phyloP scores from a whole-genome alignment of 495 filamentous ascomycete species.

The Hypoxylon perforatum region DNA sequence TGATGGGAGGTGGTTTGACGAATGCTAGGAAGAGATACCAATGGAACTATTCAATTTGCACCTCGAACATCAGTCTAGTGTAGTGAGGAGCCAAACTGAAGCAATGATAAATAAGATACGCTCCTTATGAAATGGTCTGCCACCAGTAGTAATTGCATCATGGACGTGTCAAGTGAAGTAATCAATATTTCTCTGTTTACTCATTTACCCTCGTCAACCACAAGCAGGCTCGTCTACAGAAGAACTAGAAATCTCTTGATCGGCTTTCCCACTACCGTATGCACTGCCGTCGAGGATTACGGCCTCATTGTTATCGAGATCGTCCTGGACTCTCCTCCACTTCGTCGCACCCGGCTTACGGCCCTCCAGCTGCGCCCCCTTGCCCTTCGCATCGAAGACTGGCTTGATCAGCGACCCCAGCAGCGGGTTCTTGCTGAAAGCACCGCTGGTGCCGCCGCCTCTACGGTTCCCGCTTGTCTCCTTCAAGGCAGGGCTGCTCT shows the following conservation, averaged over 20 bases:
- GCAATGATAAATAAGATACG: slow-evolving; percentile 15
- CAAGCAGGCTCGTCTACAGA: slow-evolving; percentile 53
- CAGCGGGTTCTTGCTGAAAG: slow-evolving; percentile 87
- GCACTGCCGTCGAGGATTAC: slow-evolving; percentile 89
- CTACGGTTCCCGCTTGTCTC: slow-evolving; percentile 44
- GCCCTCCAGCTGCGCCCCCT: slow-evolving; percentile 51
- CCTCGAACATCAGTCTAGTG: background rate
- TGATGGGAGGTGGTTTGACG: slow-evolving; percentile 13
- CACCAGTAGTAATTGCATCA: background rate
- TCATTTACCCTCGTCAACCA: slow-evolving; percentile 3
- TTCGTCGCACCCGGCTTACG: slow-evolving; percentile 60
- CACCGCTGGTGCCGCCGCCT: slow-evolving; percentile 57
- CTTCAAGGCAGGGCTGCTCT: slow-evolving; percentile 12
- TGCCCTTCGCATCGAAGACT: slow-evolving; percentile 70
- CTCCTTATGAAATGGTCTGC: slow-evolving; percentile 7
- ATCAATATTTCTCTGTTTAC: background rate
- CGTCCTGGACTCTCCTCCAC: slow-evolving; percentile 94
- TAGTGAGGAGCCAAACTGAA: slow-evolving; percentile 3
- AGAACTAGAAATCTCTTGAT: background rate
- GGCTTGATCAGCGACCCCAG: slow-evolving; percentile 83
- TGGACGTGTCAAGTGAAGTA: background rate
- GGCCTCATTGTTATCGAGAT: slow-evolving; percentile 88
- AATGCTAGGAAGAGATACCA: slow-evolving; percentile 8
- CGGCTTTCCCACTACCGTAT: slow-evolving; percentile 67
- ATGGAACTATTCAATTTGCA: slow-evolving; percentile 17